Evolutionary conservation across 2,329 filamentous ascomycete species (phyloP).

Genomic region (Cladophialophora immunda): DNA sequence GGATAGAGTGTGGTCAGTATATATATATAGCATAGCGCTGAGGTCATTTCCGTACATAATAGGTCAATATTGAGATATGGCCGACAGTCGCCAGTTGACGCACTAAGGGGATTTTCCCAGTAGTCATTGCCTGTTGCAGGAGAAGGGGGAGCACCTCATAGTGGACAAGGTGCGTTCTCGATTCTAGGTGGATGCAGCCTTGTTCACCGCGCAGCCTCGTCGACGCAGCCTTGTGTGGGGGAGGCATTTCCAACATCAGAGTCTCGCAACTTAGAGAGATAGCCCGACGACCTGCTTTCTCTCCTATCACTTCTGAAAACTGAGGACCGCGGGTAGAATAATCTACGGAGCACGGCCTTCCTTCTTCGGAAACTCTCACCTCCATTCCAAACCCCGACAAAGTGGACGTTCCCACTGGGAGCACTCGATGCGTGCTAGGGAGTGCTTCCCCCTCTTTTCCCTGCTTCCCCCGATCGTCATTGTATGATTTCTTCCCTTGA

Average conservation of each 20-base stretch:
- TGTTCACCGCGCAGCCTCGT: not conserved
- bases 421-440: not conserved
- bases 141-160: not conserved
- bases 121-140: not conserved
- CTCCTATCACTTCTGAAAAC: not conserved
- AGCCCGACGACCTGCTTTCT: not conserved
- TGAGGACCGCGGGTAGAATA: too few species aligned
- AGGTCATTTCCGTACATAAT: slow-evolving; percentile 5
- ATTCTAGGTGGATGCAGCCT: not conserved
- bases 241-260: not conserved
- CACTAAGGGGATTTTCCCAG: not conserved
- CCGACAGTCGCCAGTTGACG: not conserved
- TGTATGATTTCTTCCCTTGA: not conserved
- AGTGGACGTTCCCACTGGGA: not conserved
- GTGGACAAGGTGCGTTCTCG: not conserved
- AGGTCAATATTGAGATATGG: not conserved
- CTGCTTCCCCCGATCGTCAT: not conserved
- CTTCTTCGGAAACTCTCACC: not conserved
- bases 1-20: slow-evolving; percentile 10
- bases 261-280: not conserved
- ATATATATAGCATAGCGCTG: slow-evolving; percentile 1
- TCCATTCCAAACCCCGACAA: not conserved
- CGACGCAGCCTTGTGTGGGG: not conserved
- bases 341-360: not conserved
- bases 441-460: not conserved